Evolutionary conservation across 2,329 filamentous ascomycete genomes (phyloP).

Genomic region (Calonectria montana): DNA sequence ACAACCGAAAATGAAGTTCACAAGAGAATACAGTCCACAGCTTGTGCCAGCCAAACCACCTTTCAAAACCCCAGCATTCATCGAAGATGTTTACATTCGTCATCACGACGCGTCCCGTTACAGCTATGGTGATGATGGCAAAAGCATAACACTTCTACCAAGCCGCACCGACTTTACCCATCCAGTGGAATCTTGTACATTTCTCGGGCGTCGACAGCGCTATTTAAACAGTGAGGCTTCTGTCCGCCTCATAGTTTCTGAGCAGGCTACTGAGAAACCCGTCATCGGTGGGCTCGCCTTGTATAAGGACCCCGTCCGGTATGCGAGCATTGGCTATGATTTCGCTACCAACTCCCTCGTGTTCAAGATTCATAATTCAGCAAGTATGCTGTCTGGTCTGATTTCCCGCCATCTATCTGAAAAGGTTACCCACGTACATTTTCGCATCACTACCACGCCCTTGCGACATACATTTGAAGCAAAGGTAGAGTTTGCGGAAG

Average conservation of each 20-base stretch:
- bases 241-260: neutral
- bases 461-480: neutral
- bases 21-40: neutral
- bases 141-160: neutral
- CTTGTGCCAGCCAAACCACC: neutral
- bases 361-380: conserved; percentile 1
- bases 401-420: neutral
- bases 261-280: neutral
- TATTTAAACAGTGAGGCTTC: neutral
- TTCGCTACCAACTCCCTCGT: neutral
- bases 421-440: neutral
- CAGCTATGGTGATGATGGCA: neutral
- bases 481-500: neutral
- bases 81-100: neutral
- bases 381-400: neutral
- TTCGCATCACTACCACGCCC: neutral
- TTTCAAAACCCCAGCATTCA: neutral
- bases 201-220: neutral
- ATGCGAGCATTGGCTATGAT: neutral
- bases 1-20: neutral
- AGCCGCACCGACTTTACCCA: neutral
- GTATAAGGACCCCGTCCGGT: neutral
- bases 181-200: neutral
- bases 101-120: neutral
- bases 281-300: neutral